Conservation (phyloP, 176 grass and related monocot species). For the Paspalum vaginatum region DNA sequence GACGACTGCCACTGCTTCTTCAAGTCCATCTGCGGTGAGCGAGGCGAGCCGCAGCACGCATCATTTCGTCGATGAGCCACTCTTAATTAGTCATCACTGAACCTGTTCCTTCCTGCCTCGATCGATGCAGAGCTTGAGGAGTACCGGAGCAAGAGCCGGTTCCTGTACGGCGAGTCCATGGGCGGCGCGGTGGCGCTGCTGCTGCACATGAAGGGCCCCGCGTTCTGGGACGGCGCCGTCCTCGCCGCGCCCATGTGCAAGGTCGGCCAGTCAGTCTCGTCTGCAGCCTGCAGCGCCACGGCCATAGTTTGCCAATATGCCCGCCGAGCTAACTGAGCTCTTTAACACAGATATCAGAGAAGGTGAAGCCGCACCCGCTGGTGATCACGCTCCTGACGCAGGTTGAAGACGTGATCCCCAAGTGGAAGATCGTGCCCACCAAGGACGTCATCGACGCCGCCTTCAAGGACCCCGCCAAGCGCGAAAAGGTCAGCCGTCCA, state of each 20-base stretch:
- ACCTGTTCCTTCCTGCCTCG: background rate
- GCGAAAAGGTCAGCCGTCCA: constrained; percentile 56
- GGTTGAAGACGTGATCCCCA: constrained; percentile 87
- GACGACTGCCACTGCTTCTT: constrained; percentile 74
- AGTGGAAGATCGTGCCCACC: constrained; percentile 89
- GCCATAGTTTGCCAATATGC: too few relatives aligned
- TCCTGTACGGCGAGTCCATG: constrained; percentile 98
- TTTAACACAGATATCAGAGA: constrained; percentile 74
- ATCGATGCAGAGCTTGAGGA: constrained; percentile 52
- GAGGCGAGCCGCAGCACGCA: too few relatives aligned
- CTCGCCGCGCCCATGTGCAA: constrained; percentile 97
- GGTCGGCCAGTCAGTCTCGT: constrained; percentile 22
- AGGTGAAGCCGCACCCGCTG: constrained; percentile 84
- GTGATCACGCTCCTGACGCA: constrained; percentile 74
- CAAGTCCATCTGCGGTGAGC: constrained; percentile 76
- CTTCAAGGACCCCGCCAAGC: constrained; percentile 88
- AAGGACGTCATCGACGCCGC: constrained; percentile 93
- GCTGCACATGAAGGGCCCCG: constrained; percentile 75
- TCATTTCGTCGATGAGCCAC: too few relatives aligned
- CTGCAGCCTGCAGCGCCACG: too few relatives aligned
- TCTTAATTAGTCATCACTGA: background rate
- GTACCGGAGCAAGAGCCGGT: constrained; percentile 75
- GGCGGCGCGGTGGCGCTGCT: constrained; percentile 82
- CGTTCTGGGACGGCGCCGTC: constrained; percentile 83
- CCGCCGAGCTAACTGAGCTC: too few relatives aligned